These are phyloP conservation scores for Ophiostoma perfectum DNA, from an alignment of 2,329 filamentous ascomycete genomes.

Conservation along the genomic window DNA sequence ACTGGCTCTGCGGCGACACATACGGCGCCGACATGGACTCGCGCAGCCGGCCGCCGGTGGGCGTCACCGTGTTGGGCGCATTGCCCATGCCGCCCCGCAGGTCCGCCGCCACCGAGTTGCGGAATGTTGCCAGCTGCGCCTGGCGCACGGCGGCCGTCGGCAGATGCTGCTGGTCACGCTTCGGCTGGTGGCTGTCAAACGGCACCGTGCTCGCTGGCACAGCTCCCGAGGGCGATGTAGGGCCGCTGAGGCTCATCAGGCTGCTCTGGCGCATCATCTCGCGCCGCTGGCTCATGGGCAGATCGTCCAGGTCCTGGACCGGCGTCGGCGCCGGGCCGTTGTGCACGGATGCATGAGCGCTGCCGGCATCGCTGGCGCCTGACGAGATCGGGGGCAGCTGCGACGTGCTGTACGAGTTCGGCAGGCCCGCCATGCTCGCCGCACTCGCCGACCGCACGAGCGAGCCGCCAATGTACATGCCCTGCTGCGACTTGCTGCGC, in stretches of 20 bases:
- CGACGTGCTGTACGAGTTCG: conserved; percentile 11
- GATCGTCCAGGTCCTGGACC: conserved; percentile 53
- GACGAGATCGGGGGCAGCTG: conserved; percentile 15
- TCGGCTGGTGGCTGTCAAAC: conserved; percentile 53
- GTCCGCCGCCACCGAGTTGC: conserved; percentile 59
- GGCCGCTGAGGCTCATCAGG: conserved; percentile 32
- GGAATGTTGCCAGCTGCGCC: conserved; percentile 60
- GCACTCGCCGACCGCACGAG: conserved; percentile 24
- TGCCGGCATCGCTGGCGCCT: conserved; percentile 16
- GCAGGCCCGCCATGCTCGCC: conserved; percentile 15
- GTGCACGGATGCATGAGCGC: conserved; percentile 8
- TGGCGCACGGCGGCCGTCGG: conserved; percentile 46
- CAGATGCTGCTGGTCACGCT: conserved; percentile 39
- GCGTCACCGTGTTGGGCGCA: conserved; percentile 43
- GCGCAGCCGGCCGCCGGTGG: conserved; percentile 9
- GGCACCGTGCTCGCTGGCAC: conserved; percentile 34
- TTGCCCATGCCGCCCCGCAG: conserved; percentile 55
- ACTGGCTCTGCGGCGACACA: not conserved
- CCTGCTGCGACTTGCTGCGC: conserved; percentile 46
- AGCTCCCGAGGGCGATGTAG: conserved; percentile 11
- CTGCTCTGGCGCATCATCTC: conserved; percentile 54
- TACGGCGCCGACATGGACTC: conserved; percentile 31
- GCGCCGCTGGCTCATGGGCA: conserved; percentile 65
- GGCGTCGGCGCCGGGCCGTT: conserved; percentile 4
- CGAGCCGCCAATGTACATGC: conserved; percentile 31